phyloP scores from a whole-genome alignment of 305 asterid species.

The Euphrasia arctica region DNA sequence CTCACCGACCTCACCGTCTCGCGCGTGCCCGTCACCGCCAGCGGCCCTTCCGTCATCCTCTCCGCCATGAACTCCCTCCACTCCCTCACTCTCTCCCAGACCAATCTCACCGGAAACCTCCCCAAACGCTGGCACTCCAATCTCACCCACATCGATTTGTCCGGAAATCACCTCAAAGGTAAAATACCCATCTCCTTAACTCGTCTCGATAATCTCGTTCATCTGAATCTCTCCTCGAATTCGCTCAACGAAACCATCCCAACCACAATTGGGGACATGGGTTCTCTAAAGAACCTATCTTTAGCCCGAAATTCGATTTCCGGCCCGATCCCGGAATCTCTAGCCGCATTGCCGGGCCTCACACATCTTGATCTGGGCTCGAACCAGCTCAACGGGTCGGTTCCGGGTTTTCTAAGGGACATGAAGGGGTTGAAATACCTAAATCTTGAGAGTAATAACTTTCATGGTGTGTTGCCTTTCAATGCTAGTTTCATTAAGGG shows the following conservation, averaged over 20 bases:
- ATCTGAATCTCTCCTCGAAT: constrained; percentile 72
- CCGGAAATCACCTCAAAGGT: constrained; percentile 58
- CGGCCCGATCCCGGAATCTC: constrained; percentile 66
- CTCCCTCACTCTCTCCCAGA: constrained; percentile 52
- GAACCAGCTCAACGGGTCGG: constrained; percentile 75
- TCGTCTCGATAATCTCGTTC: constrained; percentile 51
- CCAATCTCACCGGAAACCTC: constrained; percentile 64
- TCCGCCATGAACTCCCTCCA: constrained; percentile 41
- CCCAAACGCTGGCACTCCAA: constrained; percentile 68
- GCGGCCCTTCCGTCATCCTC: constrained; percentile 60
- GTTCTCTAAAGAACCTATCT: constrained; percentile 55
- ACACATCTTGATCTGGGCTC: constrained; percentile 81
- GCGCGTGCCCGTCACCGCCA: constrained; percentile 42
- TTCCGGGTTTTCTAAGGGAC: constrained; percentile 63
- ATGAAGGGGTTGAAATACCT: constrained; percentile 70
- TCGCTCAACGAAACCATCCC: constrained; percentile 68
- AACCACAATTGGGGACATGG: constrained; percentile 63
- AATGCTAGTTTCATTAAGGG: constrained; percentile 66
- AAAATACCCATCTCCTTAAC: constrained; percentile 72
- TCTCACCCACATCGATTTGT: constrained; percentile 67
- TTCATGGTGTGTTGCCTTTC: constrained; percentile 83
- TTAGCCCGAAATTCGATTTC: constrained; percentile 58
- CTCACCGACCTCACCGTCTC: constrained; percentile 60
- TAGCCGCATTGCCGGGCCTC: constrained; percentile 58
- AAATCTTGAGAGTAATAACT: constrained; percentile 68